Conservation (phyloP, 2,329 filamentous ascomycete genomes). For the Juglanconis juglandina region DNA sequence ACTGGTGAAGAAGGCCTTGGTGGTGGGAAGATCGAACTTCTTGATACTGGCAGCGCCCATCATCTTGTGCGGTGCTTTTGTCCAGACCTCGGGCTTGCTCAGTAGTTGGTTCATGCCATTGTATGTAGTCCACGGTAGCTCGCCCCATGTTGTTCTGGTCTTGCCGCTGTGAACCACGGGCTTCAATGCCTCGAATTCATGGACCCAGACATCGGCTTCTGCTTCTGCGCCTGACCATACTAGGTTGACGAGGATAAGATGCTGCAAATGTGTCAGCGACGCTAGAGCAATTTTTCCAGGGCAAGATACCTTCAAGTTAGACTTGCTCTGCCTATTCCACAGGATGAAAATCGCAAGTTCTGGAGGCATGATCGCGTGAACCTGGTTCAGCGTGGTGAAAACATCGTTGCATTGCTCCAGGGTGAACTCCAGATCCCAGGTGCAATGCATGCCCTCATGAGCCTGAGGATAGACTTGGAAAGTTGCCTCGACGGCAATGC, state of each 20-base stretch:
- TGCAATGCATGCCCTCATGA: background rate
- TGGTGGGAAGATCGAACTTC: background rate
- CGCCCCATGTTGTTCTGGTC: background rate
- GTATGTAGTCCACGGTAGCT: constrained; percentile 6
- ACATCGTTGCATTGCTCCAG: background rate
- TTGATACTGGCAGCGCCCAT: constrained; percentile 2
- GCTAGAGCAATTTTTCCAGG: fast-evolving
- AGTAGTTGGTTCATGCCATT: background rate
- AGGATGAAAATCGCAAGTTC: background rate
- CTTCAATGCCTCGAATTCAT: background rate
- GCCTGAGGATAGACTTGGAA: constrained; percentile 38
- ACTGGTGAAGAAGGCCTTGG: background rate
- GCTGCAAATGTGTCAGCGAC: background rate
- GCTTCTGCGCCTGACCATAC: background rate
- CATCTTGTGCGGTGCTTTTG: background rate
- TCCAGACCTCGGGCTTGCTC: constrained; percentile 2
- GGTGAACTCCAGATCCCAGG: background rate
- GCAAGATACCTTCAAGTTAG: background rate
- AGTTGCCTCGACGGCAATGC: constrained; percentile 42
- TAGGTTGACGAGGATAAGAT: background rate
- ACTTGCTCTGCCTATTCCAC: background rate
- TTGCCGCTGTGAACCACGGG: background rate
- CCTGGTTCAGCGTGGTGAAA: background rate
- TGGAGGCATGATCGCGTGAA: constrained; percentile 1
- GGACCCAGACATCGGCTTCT: background rate